Percentiles rank a stretch among this genome's conserved stretches.
Evolutionary conservation across 352 stramenopile genomes (phyloP).

Genomic region (Thraustotheca clavata): DNA sequence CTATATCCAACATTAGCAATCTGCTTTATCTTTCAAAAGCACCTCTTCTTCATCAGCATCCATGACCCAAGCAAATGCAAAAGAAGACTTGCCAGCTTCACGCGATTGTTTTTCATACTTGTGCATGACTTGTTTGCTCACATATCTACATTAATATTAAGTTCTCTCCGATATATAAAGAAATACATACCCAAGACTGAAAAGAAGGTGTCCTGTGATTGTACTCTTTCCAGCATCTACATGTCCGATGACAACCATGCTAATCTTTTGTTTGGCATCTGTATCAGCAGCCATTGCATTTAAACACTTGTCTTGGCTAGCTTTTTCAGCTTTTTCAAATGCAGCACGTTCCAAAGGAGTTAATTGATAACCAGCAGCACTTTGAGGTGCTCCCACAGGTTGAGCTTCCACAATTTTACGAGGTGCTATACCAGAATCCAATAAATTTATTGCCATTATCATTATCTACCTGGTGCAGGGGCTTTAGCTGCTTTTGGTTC

Average conservation of each 20-base stretch:
- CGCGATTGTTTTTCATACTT: constrained; percentile 89
- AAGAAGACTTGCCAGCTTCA: constrained; percentile 90
- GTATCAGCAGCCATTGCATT: constrained; percentile 34
- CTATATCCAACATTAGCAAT: constrained; percentile 45
- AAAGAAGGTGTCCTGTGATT: constrained; percentile 93
- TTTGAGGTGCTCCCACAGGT: not conserved
- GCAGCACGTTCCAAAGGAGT: constrained; percentile 47
- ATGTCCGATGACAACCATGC: constrained; percentile 95
- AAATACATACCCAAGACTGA: constrained; percentile 74
- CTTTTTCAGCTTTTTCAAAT: constrained; percentile 59
- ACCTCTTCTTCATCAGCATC: constrained; percentile 79
- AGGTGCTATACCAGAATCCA: not conserved
- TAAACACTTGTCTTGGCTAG: constrained; percentile 48
- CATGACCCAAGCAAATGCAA: constrained; percentile 94
- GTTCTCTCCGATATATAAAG: not conserved
- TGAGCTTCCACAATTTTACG: constrained; percentile 22
- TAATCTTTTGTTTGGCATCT: constrained; percentile 75
- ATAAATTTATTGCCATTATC: not conserved
- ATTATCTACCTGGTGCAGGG: not conserved
- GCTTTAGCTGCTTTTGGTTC: not conserved
- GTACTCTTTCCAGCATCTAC: constrained; percentile 98
- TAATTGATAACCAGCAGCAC: constrained; percentile 34
- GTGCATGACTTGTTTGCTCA: constrained; percentile 81
- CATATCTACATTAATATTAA: constrained; percentile 18
- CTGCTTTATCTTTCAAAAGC: not conserved